A percentile compares a stretch with the other conserved stretches of the same genome.
Evolutionary conservation across 1,284 basidiomycete species (phyloP).

Genomic region (Tylopilus orsonianus): DNA sequence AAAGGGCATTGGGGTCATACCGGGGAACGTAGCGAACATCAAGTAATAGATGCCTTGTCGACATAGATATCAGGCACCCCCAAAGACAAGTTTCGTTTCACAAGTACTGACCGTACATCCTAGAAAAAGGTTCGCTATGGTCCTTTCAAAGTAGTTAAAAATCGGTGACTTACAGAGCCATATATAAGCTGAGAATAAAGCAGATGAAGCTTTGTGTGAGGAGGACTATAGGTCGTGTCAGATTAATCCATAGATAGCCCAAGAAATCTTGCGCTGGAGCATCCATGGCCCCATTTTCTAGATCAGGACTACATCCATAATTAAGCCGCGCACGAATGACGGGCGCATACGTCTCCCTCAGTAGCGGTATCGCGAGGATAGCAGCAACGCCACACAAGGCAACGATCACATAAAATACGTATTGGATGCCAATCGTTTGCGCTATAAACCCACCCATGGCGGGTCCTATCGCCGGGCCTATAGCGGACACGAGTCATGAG

Average conservation of each 20-base stretch:
- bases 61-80: conserved; percentile 17
- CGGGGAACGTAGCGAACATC: conserved; percentile 64
- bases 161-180: conserved; percentile 36
- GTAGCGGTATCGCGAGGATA: conserved; percentile 32
- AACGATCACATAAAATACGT: conserved; percentile 37
- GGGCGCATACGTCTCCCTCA: conserved; percentile 41
- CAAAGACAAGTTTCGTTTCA: background rate
- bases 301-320: conserved; percentile 15
- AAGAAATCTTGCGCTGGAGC: conserved; percentile 9
- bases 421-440: conserved; percentile 35
- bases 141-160: background rate
- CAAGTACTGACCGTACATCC: conserved; percentile 33
- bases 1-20: conserved; percentile 14
- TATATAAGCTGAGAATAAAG: conserved; percentile 42
- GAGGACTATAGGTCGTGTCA: conserved; percentile 38
- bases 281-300: conserved; percentile 17
- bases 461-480: conserved; percentile 35
- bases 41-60: conserved; percentile 46
- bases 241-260: conserved; percentile 34
- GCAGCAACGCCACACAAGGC: conserved; percentile 29
- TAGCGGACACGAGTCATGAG: conserved; percentile 8
- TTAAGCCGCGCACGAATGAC: conserved; percentile 29
- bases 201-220: conserved; percentile 42
- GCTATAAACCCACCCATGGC: conserved; percentile 37
- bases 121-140: conserved; percentile 11